Evolutionary conservation across 257 asterid genomes (phyloP), one percentile per base, ranked within the genome.

Genomic region (Jasminum sambac): DNA sequence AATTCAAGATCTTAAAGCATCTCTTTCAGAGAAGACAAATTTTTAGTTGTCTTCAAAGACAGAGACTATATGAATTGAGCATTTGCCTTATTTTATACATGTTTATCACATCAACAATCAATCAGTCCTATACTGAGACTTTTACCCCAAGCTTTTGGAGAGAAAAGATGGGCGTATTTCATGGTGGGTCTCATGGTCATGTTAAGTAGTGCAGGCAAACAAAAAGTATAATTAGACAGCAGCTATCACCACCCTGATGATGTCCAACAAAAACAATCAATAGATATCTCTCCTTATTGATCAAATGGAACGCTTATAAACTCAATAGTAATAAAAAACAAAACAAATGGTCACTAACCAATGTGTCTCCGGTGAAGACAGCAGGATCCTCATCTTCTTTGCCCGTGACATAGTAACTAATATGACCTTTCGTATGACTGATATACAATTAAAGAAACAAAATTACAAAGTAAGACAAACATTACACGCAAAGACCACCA

Each of bases 391-490:
- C 92, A 77, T 86, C 96, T 48, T 85, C 96, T 78, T 87, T 88
- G 61, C 88, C 89, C 10, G 97, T 95, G 9, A 95, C 83, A 41
- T 89, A 89, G 90, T 88, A 95, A 72, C 99, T 89, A 78, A 91
- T 88, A 74, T 89, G 99, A 72, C 98, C 98, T 75, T 82, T 87
- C 19, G 99, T 91, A 75, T 91, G 99, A 86, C 98, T 95, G 93
- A 74, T 55, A 79, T 70, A 69, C 60, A 26, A 69, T 67, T 8
- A 60, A 23, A 6, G 58, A 63, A 67, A 59, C 36, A 26, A 12
- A 62, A 12, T 23, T 46, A 63, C 38, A 12, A 52, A 30, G 65
- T 23, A 25, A 13, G 19, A 57, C 48, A 19, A 46, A 44, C 52
- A 44, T 14, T 44, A 44, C 5, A 41, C 12, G 5, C 1, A 44